phyloP scores from a whole-genome alignment of 1,284 basidiomycete species.

The Boletus mariae region DNA sequence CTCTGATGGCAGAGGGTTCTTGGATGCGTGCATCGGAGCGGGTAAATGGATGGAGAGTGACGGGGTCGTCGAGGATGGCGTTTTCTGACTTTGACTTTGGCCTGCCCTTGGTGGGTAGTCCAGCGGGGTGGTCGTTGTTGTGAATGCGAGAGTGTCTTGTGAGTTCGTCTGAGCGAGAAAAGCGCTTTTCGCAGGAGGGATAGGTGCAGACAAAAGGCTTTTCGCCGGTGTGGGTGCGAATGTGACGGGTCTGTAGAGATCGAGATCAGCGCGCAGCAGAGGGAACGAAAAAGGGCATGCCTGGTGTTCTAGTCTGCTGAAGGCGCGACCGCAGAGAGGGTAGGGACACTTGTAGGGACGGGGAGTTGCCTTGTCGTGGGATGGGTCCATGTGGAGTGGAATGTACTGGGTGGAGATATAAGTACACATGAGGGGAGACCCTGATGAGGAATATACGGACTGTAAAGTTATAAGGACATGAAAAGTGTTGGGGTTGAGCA shows the following conservation, averaged over 20 bases:
- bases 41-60: constrained; percentile 27
- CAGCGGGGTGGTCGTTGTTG: constrained; percentile 48
- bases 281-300: constrained; percentile 42
- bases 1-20: constrained; percentile 30
- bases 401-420: constrained; percentile 17
- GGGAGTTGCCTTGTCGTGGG: constrained; percentile 54
- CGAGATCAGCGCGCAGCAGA: constrained; percentile 16
- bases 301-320: constrained; percentile 91
- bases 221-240: constrained; percentile 97
- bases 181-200: constrained; percentile 96
- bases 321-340: constrained; percentile 84
- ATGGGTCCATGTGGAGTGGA: constrained; percentile 3
- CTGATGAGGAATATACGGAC: constrained; percentile 15
- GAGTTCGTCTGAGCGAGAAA: constrained; percentile 95
- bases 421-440: constrained; percentile 26
- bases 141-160: constrained; percentile 96
- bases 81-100: constrained; percentile 34
- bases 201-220: constrained; percentile 94
- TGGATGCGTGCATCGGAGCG: constrained; percentile 20
- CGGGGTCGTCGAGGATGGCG: constrained; percentile 35
- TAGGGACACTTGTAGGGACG: constrained; percentile 96
- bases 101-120: constrained; percentile 32
- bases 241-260: constrained; percentile 81
- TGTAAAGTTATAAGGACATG: background rate
- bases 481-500: constrained; percentile 20